phyloP scores from a whole-genome alignment of 2,329 filamentous ascomycete species.

The Colletotrichum australisinense region DNA sequence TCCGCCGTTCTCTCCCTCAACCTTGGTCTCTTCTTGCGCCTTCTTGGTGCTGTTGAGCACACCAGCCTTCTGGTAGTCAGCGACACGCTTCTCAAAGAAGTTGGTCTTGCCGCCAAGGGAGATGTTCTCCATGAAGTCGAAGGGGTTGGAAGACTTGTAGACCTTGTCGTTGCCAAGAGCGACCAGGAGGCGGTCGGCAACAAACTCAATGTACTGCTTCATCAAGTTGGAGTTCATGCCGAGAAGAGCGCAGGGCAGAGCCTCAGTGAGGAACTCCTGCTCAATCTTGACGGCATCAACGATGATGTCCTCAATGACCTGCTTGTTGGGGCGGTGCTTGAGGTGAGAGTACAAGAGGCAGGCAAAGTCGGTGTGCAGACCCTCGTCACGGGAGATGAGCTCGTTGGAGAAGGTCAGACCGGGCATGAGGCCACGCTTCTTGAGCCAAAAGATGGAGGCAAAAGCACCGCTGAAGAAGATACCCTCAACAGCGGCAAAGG shows the following conservation, averaged over 20 bases:
- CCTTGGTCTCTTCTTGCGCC: slow-evolving; percentile 62
- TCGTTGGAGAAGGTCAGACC: slow-evolving; percentile 99
- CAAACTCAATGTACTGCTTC: slow-evolving; percentile 99
- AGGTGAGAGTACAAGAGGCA: slow-evolving; percentile 98
- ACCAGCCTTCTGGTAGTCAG: slow-evolving; percentile 99
- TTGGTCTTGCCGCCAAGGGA: slow-evolving; percentile 99
- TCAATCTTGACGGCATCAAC: slow-evolving; percentile 94
- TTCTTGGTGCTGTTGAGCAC: slow-evolving; percentile 95
- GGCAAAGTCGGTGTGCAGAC: slow-evolving; percentile 98
- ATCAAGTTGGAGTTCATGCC: slow-evolving; percentile 98
- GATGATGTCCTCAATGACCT: slow-evolving; percentile 88
- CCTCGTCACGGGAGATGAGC: slow-evolving; percentile 99
- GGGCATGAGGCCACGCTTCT: slow-evolving; percentile 99
- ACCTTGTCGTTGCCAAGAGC: slow-evolving; percentile 94
- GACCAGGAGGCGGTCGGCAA: slow-evolving; percentile 93
- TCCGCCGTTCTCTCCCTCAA: slow-evolving; percentile 71
- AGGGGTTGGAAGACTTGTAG: slow-evolving; percentile 94
- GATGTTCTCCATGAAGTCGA: slow-evolving; percentile 99
- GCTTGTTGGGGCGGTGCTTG: slow-evolving; percentile 87
- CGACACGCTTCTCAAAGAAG: slow-evolving; percentile 99
- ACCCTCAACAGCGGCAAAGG: slow-evolving; percentile 97
- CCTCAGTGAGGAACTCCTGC: slow-evolving; percentile 97
- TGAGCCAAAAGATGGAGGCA: slow-evolving; percentile 99
- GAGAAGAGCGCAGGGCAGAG: slow-evolving; percentile 89
- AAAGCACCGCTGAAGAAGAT: slow-evolving; percentile 99